Evolutionary conservation across 306 rosid genomes (phyloP).

Genomic region (Cicer judaicum): DNA sequence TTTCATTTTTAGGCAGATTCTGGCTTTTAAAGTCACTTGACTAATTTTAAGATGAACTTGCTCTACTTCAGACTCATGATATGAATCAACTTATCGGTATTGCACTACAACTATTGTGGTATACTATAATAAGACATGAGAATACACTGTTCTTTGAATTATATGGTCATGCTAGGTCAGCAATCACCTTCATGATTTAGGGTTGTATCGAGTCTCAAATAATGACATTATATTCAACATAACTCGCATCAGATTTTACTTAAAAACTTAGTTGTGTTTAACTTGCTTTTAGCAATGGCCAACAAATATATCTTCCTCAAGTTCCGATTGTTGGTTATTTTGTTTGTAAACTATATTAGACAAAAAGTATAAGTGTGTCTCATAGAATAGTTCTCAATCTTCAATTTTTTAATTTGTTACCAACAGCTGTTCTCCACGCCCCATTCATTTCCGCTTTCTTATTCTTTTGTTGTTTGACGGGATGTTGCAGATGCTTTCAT

Average conservation of each 20-base stretch:
- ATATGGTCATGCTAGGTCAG: not conserved
- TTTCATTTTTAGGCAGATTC: constrained; percentile 29
- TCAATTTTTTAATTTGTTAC: constrained; percentile 20
- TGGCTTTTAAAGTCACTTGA: constrained; percentile 20
- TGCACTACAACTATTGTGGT: not conserved
- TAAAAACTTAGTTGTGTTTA: constrained; percentile 5
- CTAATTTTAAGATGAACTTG: constrained; percentile 1
- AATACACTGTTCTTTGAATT: constrained; percentile 34
- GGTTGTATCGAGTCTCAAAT: constrained; percentile 30
- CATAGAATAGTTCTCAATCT: constrained; percentile 23
- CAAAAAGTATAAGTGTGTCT: not conserved
- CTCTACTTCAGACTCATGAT: constrained; percentile 22
- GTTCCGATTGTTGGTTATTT: constrained; percentile 23
- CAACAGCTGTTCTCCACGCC: constrained; percentile 16
- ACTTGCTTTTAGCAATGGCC: constrained; percentile 29
- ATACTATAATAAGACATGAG: constrained; percentile 2
- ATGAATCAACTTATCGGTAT: constrained; percentile 16
- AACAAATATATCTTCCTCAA: constrained; percentile 28
- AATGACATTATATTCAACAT: not conserved
- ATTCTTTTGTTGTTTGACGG: constrained; percentile 37
- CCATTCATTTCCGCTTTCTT: not conserved
- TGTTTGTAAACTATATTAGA: constrained; percentile 26
- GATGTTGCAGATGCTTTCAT: constrained; percentile 86
- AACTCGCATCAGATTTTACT: not conserved
- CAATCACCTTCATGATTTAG: constrained; percentile 4